Base-by-base conservation (phyloP, 805 yeast genomes). In the Cyberlindnera sargentensis region DNA sequence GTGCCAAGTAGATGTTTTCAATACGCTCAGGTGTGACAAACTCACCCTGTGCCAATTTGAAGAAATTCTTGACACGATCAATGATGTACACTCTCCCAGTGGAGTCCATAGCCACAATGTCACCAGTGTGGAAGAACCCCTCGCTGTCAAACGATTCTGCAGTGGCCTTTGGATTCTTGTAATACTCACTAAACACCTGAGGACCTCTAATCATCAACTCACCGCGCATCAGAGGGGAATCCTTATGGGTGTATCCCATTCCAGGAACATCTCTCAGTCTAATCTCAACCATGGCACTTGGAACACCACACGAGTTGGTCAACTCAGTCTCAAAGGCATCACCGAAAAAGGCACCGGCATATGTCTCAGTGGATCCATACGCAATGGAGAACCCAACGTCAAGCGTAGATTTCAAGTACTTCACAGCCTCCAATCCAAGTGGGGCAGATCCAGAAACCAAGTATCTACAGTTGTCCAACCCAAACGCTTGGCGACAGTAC, bases 41-140 rank as follows among this genome's bases (percentile, higher is more conserved):
- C 56, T 84, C 91, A 54, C 81, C 81, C 54, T 76, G 81, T 3
- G 79, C 69, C 42, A 77, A 59, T 52, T 84, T 84, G 70, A 82
- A 84, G 66, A 84, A 83, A 63, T 83, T 84, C 66, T 84, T 84
- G 33, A 83, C 86, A 45, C 93, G 70, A 57, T 84, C 91, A 55
- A 84, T 72, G 47, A 84, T 79, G 43, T 60, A 67, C 11, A 84
- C 55, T 32, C 80, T 70, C 9, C 89, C 86, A 2, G 65, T 58
- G 1, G 45, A 38, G 46, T 73, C 75, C 39, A 82, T 60, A 36
- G 61, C 61, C 2, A 76, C 86, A 50, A 82, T 70, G 57, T 82
- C 89, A 36, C 87, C 86, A 3, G 85, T 79, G 29, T 71, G 64
- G 58, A 77, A 80, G 82, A 83, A 80, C 9, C 81, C 82, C 26